Evolutionary conservation across 352 stramenopile genomes (phyloP).

Genomic region (Globisporangium cylindrosporum): DNA sequence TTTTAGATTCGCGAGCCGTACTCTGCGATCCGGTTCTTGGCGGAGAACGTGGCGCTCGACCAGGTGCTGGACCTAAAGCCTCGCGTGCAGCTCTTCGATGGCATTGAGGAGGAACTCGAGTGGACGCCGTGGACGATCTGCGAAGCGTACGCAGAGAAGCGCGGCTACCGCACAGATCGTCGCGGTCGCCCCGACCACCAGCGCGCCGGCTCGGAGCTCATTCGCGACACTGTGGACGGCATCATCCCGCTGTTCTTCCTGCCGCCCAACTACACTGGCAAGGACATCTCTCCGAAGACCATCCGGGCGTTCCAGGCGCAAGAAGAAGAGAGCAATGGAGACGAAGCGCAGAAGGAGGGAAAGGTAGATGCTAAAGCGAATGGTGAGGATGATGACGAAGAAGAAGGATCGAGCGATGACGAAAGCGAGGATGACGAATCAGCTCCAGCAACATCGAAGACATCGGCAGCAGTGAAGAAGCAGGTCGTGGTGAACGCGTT

Average conservation of each 20-base stretch:
- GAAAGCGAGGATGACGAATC: slow-evolving; percentile 8
- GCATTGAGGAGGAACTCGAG: slow-evolving; percentile 73
- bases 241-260: slow-evolving; percentile 83
- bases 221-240: slow-evolving; percentile 78
- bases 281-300: slow-evolving; percentile 38
- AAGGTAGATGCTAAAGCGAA: slow-evolving; percentile 21
- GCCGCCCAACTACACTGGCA: slow-evolving; percentile 67
- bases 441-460: neutral
- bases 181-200: slow-evolving; percentile 79
- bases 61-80: slow-evolving; percentile 69
- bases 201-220: slow-evolving; percentile 73
- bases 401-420: slow-evolving; percentile 8
- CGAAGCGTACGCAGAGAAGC: slow-evolving; percentile 83
- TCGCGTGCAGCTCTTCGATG: slow-evolving; percentile 70
- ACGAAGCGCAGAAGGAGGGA: slow-evolving; percentile 19
- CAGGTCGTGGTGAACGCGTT: slow-evolving; percentile 75
- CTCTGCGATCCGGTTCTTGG: slow-evolving; percentile 82
- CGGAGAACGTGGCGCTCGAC: slow-evolving; percentile 72
- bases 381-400: slow-evolving; percentile 12
- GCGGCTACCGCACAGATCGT: slow-evolving; percentile 76
- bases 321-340: slow-evolving; percentile 9
- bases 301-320: slow-evolving; percentile 32
- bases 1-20: slow-evolving; percentile 85
- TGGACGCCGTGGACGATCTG: slow-evolving; percentile 84
- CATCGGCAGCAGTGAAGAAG: neutral